Evolutionary conservation across 2,329 filamentous ascomycete species (phyloP).

Genomic region (Fusarium sp.): DNA sequence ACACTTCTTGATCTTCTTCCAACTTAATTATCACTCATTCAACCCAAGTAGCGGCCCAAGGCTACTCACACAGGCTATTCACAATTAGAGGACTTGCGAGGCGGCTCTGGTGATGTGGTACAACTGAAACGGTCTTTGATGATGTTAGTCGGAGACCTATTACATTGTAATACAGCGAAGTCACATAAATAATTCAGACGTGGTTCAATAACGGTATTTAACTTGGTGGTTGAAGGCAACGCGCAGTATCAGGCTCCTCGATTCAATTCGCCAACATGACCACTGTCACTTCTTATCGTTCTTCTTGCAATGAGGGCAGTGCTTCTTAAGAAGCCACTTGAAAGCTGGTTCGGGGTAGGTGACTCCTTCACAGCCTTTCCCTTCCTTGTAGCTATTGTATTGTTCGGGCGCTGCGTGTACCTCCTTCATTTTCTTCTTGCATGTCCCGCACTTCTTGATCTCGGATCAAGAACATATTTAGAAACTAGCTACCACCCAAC

Average conservation of each 20-base stretch:
- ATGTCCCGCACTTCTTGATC: not conserved
- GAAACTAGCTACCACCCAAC: fast-evolving
- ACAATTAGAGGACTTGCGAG: too few relatives aligned
- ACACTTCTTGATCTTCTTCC: fast-evolving
- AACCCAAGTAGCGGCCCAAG: not conserved
- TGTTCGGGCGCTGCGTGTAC: not conserved
- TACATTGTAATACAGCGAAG: not conserved
- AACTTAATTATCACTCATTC: fast-evolving
- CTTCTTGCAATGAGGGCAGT: too few relatives aligned
- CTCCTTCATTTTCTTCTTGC: not conserved
- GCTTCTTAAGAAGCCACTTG: not conserved
- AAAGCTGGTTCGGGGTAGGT: not conserved
- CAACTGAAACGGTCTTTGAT: not conserved
- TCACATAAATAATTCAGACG: too few relatives aligned
- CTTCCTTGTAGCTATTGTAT: not conserved
- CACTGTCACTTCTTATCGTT: not conserved
- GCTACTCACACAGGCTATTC: not conserved
- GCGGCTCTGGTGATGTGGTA: not conserved
- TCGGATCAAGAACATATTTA: not conserved
- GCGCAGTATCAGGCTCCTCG: too few relatives aligned
- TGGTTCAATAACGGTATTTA: not conserved
- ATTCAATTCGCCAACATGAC: too few relatives aligned
- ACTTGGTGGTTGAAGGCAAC: not conserved
- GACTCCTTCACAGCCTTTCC: fast-evolving
- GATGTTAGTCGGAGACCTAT: fast-evolving